Base-by-base conservation (phyloP, 116 monocot genomes). In the Iris pallida region DNA sequence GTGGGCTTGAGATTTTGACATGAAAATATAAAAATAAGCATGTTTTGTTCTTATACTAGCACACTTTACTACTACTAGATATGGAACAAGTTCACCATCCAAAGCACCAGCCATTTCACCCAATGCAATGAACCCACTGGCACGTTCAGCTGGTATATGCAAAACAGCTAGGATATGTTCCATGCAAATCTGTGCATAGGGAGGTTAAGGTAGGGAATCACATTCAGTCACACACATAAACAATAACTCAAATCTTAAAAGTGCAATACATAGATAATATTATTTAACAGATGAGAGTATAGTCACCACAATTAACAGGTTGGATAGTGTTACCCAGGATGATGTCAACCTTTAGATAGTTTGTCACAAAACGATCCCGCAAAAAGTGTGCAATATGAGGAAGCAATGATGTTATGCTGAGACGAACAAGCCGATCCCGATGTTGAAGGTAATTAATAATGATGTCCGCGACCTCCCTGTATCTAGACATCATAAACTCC, bases 401-500 rank as follows among this genome's bases (percentile, higher is more conserved):
- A 70, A 96, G 81, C 70, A 96, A 85, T 66, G 96, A 89, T 46
- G 92, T 96, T 76, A 96, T 92, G 79, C 96, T 96, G 42, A 86
- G 86, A 20, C 92, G 92, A 77, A 96, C 96, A 75, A 92, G 87
- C 45, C 87, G 84, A 70, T 96, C 96, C 15, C 86, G 77, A 55
- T 96, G 96, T 66, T 92, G 87, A 19, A 96, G 72, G 75, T 92
- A 96, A 30, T 89, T 92, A n/a, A 92, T 81, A 73, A 96, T 87
- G 70, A 96, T 96, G 79, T 96, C 96, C 40, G 92, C 96, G 41
- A 96, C 96, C 75, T 96, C 96, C 80, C 96, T 86, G 70, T 92
- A 96, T 65, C 96, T 91, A 7, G 96, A 96, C 96, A 96, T 96
- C 96, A 96, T 96, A 78, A 96, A 96, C 72, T 96, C 96, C 10